Conservation (phyloP, 2,329 filamentous ascomycete genomes). For the Balansia obtecta region DNA sequence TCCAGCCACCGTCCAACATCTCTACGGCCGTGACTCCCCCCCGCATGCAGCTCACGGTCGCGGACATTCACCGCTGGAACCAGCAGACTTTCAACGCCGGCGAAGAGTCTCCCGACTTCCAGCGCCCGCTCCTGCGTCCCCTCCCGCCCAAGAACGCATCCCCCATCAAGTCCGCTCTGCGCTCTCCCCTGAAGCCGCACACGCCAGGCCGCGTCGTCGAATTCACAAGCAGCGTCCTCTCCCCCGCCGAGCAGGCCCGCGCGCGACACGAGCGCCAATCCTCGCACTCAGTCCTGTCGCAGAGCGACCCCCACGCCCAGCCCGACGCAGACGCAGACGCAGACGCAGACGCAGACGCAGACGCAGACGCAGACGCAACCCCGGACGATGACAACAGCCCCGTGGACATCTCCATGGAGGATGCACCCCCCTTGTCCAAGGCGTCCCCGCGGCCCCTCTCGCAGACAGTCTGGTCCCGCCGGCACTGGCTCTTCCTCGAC, state of each 20-base stretch:
- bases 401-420: constrained; percentile 16
- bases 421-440: constrained; percentile 12
- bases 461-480: constrained; percentile 32
- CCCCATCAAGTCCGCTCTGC: constrained; percentile 43
- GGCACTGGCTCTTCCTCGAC: constrained; percentile 43
- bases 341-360: too few species aligned
- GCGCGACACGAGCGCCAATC: constrained; percentile 20
- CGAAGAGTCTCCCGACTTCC: constrained; percentile 23
- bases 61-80: constrained; percentile 30
- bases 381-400: constrained; percentile 22
- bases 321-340: too few species aligned
- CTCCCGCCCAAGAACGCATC: constrained; percentile 39
- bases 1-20: constrained; percentile 20
- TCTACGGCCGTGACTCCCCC: constrained; percentile 22
- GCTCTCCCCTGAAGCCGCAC: constrained; percentile 44
- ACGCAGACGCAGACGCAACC: too few species aligned
- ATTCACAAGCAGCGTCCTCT: constrained; percentile 39
- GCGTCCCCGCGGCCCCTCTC: constrained; percentile 20
- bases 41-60: constrained; percentile 28
- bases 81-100: constrained; percentile 25
- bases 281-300: constrained; percentile 11
- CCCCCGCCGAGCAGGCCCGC: constrained; percentile 29
- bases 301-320: constrained; percentile 1
- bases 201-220: constrained; percentile 47
- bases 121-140: constrained; percentile 30